Conservation (phyloP, 169 alveolate species). For the Cryptosporidium andersoni region DNA sequence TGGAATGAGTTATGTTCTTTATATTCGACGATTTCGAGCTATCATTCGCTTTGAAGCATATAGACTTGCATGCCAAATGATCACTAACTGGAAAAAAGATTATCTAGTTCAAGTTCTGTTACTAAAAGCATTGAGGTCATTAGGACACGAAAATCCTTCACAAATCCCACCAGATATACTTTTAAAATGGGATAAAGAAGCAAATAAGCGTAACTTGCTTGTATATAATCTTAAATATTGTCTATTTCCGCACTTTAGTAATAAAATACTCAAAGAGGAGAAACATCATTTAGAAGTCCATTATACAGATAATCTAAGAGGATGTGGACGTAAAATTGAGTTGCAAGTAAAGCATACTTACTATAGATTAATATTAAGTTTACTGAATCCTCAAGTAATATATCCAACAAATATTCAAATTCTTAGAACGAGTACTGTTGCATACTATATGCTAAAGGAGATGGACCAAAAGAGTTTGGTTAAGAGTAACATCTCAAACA, state of each 20-base stretch:
- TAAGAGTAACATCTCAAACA: slow-evolving; percentile 23
- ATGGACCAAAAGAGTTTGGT: not conserved
- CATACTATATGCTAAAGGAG: slow-evolving; percentile 63
- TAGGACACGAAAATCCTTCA: slow-evolving; percentile 19
- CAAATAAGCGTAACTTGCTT: not conserved
- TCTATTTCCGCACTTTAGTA: slow-evolving; percentile 3
- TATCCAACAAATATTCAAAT: slow-evolving; percentile 63
- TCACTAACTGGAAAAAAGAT: not conserved
- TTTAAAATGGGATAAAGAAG: not conserved
- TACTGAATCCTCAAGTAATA: slow-evolving; percentile 28
- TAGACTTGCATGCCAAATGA: not conserved
- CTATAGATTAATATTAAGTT: slow-evolving; percentile 31
- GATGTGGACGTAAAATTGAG: slow-evolving; percentile 73
- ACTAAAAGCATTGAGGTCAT: slow-evolving; percentile 16
- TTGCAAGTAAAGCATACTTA: slow-evolving; percentile 67
- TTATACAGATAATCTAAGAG: slow-evolving; percentile 36
- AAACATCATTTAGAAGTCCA: slow-evolving; percentile 17
- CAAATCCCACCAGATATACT: not conserved
- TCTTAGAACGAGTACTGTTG: slow-evolving; percentile 68
- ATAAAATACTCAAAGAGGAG: slow-evolving; percentile 5
- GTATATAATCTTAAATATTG: slow-evolving; percentile 3
- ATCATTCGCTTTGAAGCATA: slow-evolving; percentile 39
- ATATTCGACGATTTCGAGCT: slow-evolving; percentile 39
- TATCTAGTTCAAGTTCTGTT: not conserved
- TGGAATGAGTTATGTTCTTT: slow-evolving; percentile 2